Evolutionary conservation across 2,329 filamentous ascomycete genomes (phyloP), one percentile per base, ranked within the genome.

Genomic region (Penicillium olsonii): DNA sequence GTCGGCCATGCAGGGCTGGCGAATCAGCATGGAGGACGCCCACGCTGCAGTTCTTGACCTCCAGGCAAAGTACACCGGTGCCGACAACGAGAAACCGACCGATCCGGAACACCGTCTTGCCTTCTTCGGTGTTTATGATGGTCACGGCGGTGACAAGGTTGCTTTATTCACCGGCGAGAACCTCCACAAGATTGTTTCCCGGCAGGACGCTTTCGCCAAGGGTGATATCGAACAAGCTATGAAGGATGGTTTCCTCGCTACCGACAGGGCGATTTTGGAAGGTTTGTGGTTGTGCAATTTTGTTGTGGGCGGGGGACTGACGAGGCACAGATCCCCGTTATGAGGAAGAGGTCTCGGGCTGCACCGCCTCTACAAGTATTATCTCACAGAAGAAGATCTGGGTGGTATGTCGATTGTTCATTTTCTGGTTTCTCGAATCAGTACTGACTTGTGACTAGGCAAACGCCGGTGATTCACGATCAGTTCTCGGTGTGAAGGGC

Each of bases 1-100:
- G 60, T 99, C 94, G 60, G 91, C 91, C 75, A 99, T 99, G 94
- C 94, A 99, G 77, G 94, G 94, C 79, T 99, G 94, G 94, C 88
- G 94, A 78, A 97, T 99, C 77, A 96, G 90, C 79, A 99, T 99
- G 94, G 94, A 99, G 74, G 94, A 99, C 72, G 86, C 94, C 57
- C 94, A 99, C 77, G 90, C 89, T 54, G 83, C 88, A 48, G 78
- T 97, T 44, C 87, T 99, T 69, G 90, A 97, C 73, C 84, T 97
- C 61, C 84, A 94, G 66, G 78, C 84, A 53, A 77, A 79, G 54
- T 75, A 76, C 62, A 58, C 52, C 17, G 74, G 74, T 29, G 70
- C 67, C 52, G 75, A 78, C 55, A 78, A 81, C 39, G 73, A 76
- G 57, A 74, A 77, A 62, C 81, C 87, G 62, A 84, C 84, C 47